Evolutionary conservation across 2,329 filamentous ascomycete species (phyloP).

Genomic region (Alternaria gaisen): DNA sequence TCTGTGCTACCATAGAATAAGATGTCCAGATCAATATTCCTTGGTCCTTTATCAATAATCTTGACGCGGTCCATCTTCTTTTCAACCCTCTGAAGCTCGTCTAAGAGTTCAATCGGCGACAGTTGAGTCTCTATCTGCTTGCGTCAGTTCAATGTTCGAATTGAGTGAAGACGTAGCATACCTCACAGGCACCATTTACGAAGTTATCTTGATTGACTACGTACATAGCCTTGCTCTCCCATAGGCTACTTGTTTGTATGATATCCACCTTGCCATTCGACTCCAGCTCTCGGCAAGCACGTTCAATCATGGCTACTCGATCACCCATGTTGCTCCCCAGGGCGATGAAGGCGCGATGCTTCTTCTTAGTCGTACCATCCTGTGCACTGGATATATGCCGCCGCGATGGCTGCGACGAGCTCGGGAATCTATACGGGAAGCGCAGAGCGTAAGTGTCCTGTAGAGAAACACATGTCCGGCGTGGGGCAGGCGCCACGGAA

Average conservation of each 20-base stretch:
- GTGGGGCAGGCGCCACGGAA: background rate
- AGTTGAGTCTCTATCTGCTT: conserved; percentile 80
- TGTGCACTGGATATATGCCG: background rate
- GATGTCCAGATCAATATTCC: conserved; percentile 95
- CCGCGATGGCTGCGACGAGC: background rate
- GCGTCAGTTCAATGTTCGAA: conserved; percentile 11
- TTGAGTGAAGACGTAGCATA: conserved; percentile 55
- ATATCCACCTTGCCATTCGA: conserved; percentile 72
- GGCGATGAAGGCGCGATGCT: conserved; percentile 75
- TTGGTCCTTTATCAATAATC: conserved; percentile 88
- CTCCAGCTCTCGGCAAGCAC: conserved; percentile 81
- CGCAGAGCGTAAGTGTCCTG: background rate
- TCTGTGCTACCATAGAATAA: conserved; percentile 76
- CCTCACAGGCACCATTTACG: conserved; percentile 91
- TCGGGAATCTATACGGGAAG: background rate
- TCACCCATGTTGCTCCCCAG: conserved; percentile 93
- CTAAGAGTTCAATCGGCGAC: conserved; percentile 76
- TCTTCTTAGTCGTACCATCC: background rate
- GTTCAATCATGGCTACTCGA: conserved; percentile 83
- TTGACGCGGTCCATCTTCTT: conserved; percentile 80
- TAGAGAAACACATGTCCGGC: background rate
- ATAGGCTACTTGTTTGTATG: conserved; percentile 83
- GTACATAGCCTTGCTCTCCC: conserved; percentile 98
- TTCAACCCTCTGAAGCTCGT: conserved; percentile 86
- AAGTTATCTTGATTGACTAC: conserved; percentile 88